Evolutionary conservation across 768 basidiomycete genomes (phyloP).

Genomic region (Suillus luteus): DNA sequence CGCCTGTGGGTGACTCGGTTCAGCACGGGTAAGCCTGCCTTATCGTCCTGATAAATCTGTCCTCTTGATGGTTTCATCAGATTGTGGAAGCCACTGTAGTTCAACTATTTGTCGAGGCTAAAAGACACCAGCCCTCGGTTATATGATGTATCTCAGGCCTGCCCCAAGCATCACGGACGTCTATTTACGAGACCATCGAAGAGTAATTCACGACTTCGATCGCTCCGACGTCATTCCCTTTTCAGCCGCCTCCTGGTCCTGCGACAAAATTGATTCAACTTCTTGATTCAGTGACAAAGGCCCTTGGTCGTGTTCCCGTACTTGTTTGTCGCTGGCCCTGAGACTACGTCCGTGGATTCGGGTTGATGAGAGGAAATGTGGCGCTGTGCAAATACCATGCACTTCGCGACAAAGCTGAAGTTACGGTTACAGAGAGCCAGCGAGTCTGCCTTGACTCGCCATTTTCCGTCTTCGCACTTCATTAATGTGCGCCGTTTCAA

Average conservation of each 20-base stretch:
- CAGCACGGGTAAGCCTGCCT: constrained; percentile 67
- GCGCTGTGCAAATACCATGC: constrained; percentile 69
- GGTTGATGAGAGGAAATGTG: constrained; percentile 65
- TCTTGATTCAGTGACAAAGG: constrained; percentile 17
- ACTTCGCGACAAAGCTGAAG: constrained; percentile 66
- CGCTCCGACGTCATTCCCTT: constrained; percentile 30
- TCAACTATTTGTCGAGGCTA: constrained; percentile 94
- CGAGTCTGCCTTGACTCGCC: constrained; percentile 69
- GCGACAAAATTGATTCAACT: constrained; percentile 35
- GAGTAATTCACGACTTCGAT: constrained; percentile 55
- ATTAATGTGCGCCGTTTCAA: constrained; percentile 42
- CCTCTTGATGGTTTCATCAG: constrained; percentile 40
- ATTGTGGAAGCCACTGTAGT: constrained; percentile 91
- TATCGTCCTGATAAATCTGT: not conserved
- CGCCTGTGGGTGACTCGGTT: constrained; percentile 85
- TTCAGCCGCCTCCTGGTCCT: constrained; percentile 16
- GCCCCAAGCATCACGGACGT: constrained; percentile 55
- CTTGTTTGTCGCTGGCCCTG: constrained; percentile 54
- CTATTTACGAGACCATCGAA: constrained; percentile 79
- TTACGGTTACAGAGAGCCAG: constrained; percentile 66
- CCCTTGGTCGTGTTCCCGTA: constrained; percentile 41
- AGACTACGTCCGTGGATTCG: constrained; percentile 49
- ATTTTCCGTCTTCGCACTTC: constrained; percentile 61
- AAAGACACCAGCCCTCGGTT: constrained; percentile 94
- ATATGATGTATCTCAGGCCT: constrained; percentile 75